These are phyloP conservation scores for Guillardia theta DNA, from an alignment of 78 protist genomes.

Conservation along the genomic window DNA sequence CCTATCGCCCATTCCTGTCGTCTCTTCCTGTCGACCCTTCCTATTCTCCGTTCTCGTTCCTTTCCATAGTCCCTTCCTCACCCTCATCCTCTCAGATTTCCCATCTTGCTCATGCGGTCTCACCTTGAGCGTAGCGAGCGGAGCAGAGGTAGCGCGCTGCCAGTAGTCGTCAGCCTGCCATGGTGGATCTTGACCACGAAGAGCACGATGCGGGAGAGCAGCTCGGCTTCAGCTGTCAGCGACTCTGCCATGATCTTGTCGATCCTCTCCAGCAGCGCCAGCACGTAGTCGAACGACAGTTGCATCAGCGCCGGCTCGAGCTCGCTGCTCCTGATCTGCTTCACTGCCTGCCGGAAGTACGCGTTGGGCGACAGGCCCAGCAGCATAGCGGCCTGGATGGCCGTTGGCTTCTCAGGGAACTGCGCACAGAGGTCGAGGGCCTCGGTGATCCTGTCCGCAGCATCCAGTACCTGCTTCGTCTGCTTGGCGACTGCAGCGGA, in stretches of 20 bases:
- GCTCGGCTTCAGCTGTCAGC: not conserved
- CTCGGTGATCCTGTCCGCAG: not conserved
- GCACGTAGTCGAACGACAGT: not conserved
- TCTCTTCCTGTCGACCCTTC: too few species aligned
- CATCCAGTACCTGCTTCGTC: not conserved
- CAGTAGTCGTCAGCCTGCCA: not conserved
- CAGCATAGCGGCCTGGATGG: not conserved
- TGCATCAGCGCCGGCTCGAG: constrained; percentile 5
- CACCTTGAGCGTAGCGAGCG: not conserved
- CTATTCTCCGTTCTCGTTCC: too few species aligned
- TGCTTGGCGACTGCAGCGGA: not conserved
- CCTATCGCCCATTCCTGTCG: too few species aligned
- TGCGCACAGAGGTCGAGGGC: not conserved
- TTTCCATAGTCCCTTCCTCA: not conserved
- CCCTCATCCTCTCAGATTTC: not conserved
- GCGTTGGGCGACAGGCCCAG: not conserved
- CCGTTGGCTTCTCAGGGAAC: not conserved
- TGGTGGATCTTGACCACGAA: not conserved
- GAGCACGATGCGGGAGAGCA: not conserved
- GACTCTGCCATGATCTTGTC: not conserved
- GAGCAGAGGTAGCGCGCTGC: not conserved
- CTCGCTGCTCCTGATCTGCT: not conserved
- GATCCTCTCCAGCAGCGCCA: not conserved
- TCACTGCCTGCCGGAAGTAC: not conserved
- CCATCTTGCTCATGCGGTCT: not conserved